Conservation (phyloP, 176 grass and related monocot species). For the sorghum (Sorghum bicolor) region DNA sequence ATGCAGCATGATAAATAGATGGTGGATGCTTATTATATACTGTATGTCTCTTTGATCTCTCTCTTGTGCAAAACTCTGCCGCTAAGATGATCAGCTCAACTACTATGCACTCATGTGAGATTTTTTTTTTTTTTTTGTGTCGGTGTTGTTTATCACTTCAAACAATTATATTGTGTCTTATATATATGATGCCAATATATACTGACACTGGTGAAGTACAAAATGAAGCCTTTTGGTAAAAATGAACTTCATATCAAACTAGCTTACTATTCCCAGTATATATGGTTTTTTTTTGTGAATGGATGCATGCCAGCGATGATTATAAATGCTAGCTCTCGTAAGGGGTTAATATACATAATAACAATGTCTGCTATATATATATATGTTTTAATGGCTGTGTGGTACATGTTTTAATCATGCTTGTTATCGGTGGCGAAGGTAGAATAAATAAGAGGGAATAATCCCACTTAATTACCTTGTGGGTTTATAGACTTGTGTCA, state of each 20-base stretch:
- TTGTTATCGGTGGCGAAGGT: neutral
- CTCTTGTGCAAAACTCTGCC: neutral
- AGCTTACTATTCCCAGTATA: neutral
- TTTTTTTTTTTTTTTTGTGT: no score
- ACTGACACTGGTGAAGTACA: neutral
- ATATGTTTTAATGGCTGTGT: no score
- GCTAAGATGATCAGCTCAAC: neutral
- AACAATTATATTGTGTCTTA: neutral
- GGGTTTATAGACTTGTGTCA: neutral
- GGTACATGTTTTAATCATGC: neutral
- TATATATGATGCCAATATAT: neutral
- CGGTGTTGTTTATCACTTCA: neutral
- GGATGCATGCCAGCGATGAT: neutral
- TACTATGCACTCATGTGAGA: neutral
- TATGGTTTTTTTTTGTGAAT: neutral
- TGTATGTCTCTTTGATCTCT: neutral
- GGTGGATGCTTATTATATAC: neutral
- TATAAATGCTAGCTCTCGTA: neutral
- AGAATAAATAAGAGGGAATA: neutral
- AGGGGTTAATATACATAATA: neutral
- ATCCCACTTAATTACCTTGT: neutral
- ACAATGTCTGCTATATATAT: neutral
- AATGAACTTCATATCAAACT: neutral
- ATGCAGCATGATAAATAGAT: neutral
- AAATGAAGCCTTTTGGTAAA: neutral